Base-by-base conservation (phyloP, 352 stramenopile species). In the Phytophthora europaea region DNA sequence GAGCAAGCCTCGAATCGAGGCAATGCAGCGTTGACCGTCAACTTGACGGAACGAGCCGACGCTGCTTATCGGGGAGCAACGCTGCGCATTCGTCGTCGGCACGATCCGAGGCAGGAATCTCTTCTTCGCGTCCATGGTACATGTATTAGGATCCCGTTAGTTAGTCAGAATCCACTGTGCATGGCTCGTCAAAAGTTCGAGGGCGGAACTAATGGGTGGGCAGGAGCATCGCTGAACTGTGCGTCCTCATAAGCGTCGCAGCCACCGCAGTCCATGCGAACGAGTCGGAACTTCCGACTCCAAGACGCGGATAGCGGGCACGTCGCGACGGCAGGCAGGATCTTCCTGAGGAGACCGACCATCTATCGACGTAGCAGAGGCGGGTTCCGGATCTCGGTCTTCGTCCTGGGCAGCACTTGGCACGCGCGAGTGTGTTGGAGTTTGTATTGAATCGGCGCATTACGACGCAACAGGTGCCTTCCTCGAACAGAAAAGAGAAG, bases 401-500 rank as follows among this genome's bases (percentile, higher is more conserved):
- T 54, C 22, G n/a, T 16, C n/a, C 47, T 18, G n/a, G 2, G 18
- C 47, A 54, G 47, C 47, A 31, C 47, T 54, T 26, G 26, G 23
- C 23, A 5, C 10, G 13, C 8, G 13, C 20, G 26, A 57, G 20
- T 36, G 50, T 56, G n/a, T 69, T 69, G 40, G 12, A 48, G 45
- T 54, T 70, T 70, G 53, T 61, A 69, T 51, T 38, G 15, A 22
- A 22, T 6, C 12, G 20, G 10, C 43, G 31, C 55, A 33, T 18
- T 22, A 72, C 55, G 53, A 72, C 56, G 56, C 45, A 38, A 73
- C 66, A 73, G 26, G 53, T 76, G 69, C 15, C 40, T 64, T 75
- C 52, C n/a, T 61, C 67, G 67, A 73, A 69, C 59, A 73, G 58
- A 67, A 72, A 72, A 72, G 61, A 70, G 54, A 70, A 55, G 58